These are phyloP conservation scores for Claviceps cyperi DNA, from an alignment of 2,329 filamentous ascomycete species.

Conservation along the genomic window DNA sequence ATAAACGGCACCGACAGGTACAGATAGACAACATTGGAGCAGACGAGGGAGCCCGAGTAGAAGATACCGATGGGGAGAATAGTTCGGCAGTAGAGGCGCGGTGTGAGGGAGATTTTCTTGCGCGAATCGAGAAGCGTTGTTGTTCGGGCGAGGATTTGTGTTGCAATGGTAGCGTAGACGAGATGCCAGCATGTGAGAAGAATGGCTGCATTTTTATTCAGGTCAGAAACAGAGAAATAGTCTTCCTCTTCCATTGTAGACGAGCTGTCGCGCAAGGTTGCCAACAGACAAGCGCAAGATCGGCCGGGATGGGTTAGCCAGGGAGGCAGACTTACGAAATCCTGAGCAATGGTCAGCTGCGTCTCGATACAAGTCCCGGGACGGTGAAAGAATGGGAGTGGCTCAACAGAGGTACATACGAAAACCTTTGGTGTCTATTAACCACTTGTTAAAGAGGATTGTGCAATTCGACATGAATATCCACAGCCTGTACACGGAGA, in stretches of 20 bases:
- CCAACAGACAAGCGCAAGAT: neutral
- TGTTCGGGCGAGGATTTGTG: constrained; percentile 49
- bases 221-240: neutral
- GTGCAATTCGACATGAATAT: constrained; percentile 74
- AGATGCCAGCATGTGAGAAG: constrained; percentile 56
- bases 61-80: constrained; percentile 53
- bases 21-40: constrained; percentile 53
- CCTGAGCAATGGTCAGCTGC: neutral
- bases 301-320: neutral
- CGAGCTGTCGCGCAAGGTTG: neutral
- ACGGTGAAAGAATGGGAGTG: neutral
- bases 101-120: constrained; percentile 46
- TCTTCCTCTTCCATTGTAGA: neutral
- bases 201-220: constrained; percentile 26
- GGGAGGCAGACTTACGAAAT: constrained; percentile 1
- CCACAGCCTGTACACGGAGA: constrained; percentile 41
- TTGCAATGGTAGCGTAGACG: constrained; percentile 49
- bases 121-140: constrained; percentile 49
- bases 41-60: constrained; percentile 51
- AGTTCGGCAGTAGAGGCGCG: constrained; percentile 43
- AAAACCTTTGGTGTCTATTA: constrained; percentile 40
- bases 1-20: constrained; percentile 55
- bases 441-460: constrained; percentile 88
- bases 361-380: neutral
- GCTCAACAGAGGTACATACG: constrained; percentile 8